Evolutionary conservation across 768 basidiomycete species (phyloP).

Genomic region (Fibroporia radiculosa): DNA sequence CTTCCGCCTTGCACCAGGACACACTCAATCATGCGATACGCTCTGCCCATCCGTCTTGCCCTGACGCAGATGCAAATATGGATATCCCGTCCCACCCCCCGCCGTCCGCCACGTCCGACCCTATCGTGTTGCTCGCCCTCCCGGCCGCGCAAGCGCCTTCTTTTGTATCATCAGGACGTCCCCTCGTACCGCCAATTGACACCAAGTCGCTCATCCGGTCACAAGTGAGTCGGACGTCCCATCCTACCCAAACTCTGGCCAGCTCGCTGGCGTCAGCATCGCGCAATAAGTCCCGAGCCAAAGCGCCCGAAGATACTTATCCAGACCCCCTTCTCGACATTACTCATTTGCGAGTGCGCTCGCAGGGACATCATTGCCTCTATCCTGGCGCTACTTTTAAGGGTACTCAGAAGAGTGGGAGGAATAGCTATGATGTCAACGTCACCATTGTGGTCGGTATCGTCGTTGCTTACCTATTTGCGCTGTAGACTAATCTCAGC

Average conservation of each 20-base stretch:
- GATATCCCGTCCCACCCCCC: slow-evolving; percentile 14
- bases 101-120: background rate
- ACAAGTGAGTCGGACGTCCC: slow-evolving; percentile 9
- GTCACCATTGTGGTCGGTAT: slow-evolving; percentile 82
- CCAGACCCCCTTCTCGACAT: slow-evolving; percentile 64
- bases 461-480: background rate
- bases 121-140: background rate
- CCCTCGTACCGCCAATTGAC: slow-evolving; percentile 10
- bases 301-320: slow-evolving; percentile 9
- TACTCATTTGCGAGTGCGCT: slow-evolving; percentile 65
- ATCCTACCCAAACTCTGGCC: slow-evolving; percentile 7
- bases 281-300: slow-evolving; percentile 17
- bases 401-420: slow-evolving; percentile 90
- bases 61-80: slow-evolving; percentile 31
- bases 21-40: slow-evolving; percentile 8
- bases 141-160: slow-evolving; percentile 2
- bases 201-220: slow-evolving; percentile 1
- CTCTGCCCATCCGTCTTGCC: slow-evolving; percentile 14
- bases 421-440: slow-evolving; percentile 90
- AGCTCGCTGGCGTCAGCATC: slow-evolving; percentile 9
- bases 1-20: slow-evolving; percentile 11
- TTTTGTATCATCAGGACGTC: slow-evolving; percentile 3
- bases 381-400: slow-evolving; percentile 86
- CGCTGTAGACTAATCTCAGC: background rate
- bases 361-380: slow-evolving; percentile 67